Percentiles rank a stretch among this genome's conserved stretches.
Evolutionary conservation across 495 filamentous ascomycete genomes (phyloP).

Genomic region (Venustampulla echinocandica): DNA sequence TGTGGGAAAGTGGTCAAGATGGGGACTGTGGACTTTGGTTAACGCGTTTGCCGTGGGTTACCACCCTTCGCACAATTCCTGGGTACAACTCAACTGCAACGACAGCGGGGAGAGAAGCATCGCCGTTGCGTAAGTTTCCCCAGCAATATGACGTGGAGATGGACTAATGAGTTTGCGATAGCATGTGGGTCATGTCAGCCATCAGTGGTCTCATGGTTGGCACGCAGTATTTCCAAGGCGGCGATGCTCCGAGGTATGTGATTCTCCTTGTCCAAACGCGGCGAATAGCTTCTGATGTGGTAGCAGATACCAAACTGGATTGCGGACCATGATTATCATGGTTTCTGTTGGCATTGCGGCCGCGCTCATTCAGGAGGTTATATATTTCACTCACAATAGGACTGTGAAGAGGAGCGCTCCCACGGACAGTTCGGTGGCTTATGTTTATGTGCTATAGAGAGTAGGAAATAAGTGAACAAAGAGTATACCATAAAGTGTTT

Average conservation of each 20-base stretch:
- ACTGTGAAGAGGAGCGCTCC: slow-evolving; percentile 4
- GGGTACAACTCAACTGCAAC: slow-evolving; percentile 41
- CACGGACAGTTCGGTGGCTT: slow-evolving; percentile 2
- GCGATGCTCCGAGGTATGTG: slow-evolving; percentile 18
- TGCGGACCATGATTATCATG: slow-evolving; percentile 23
- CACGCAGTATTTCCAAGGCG: slow-evolving; percentile 21
- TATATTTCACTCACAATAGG: slow-evolving; percentile 20
- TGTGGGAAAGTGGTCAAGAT: slow-evolving; percentile 22
- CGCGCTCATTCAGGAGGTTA: slow-evolving; percentile 21
- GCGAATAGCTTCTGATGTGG: slow-evolving; percentile 1
- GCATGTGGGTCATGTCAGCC: slow-evolving; percentile 42
- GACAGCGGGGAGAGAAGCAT: slow-evolving; percentile 39
- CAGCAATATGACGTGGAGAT: background rate
- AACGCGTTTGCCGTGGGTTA: slow-evolving; percentile 34
- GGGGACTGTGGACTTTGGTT: slow-evolving; percentile 37
- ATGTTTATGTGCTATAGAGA: slow-evolving; percentile 1
- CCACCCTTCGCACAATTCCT: slow-evolving; percentile 42
- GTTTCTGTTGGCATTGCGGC: slow-evolving; percentile 19
- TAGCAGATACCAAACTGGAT: slow-evolving; percentile 11
- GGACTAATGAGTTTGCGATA: slow-evolving; percentile 13
- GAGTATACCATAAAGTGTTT: no score
- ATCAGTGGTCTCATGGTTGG: slow-evolving; percentile 31
- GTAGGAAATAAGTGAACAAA: no score
- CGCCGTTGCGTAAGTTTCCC: slow-evolving; percentile 37
- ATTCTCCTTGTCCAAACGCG: slow-evolving; percentile 1